phyloP scores from a whole-genome alignment of 2,329 filamentous ascomycete genomes.

The Calonectria pteridis region DNA sequence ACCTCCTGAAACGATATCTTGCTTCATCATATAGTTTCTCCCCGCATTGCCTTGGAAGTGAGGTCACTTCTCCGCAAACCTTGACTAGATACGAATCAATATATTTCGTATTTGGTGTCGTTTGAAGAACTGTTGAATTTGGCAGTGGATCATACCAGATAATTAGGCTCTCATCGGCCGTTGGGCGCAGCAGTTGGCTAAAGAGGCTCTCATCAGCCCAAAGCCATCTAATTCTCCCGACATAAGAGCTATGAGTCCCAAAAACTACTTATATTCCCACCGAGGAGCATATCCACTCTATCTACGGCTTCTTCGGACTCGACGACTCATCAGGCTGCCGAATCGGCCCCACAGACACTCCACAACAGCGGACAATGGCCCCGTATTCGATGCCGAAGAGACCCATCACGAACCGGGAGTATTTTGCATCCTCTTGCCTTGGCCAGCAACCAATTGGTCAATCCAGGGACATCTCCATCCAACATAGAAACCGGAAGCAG shows the following conservation, averaged over 20 bases:
- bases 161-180: background rate
- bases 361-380: background rate
- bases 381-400: background rate
- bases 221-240: background rate
- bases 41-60: no score
- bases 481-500: no score
- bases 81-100: background rate
- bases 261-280: no score
- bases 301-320: background rate
- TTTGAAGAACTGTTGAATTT: background rate
- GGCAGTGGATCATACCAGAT: background rate
- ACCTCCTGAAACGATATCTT: background rate
- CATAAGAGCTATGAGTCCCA: rapidly evolving
- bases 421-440: background rate
- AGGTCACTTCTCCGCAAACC: background rate
- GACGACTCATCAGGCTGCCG: background rate
- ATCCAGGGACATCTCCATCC: no score
- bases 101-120: background rate
- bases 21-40: background rate
- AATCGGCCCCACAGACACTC: background rate
- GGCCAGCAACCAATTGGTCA: no score
- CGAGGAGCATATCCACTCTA: background rate
- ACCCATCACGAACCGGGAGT: background rate
- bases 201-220: background rate
- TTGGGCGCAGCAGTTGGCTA: background rate